Evolutionary conservation across 345 rosid genomes (phyloP).

Genomic region (Brassica carinata): DNA sequence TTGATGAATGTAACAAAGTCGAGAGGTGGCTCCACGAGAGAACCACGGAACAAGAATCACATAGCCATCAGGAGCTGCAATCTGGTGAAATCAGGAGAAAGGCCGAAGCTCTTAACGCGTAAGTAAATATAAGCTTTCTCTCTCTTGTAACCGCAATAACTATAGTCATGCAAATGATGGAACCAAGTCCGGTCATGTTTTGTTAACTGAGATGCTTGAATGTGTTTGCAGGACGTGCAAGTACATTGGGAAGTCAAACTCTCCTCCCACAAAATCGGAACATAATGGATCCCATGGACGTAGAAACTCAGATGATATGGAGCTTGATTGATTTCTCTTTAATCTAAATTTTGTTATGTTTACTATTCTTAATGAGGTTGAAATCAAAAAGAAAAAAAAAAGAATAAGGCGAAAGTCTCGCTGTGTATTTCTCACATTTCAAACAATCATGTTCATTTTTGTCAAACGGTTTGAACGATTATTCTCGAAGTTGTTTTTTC

Average conservation of each 20-base stretch:
- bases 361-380: neutral
- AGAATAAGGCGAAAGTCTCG: neutral
- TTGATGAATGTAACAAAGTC: conserved; percentile 61
- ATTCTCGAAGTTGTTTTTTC: neutral
- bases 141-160: neutral
- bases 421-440: neutral
- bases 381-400: neutral
- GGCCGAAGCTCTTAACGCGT: conserved; percentile 57
- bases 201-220: conserved; percentile 2
- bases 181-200: neutral
- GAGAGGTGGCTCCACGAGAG: conserved; percentile 74
- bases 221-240: conserved; percentile 45
- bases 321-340: conserved; percentile 32
- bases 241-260: conserved; percentile 43
- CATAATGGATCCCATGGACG: conserved; percentile 31
- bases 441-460: neutral
- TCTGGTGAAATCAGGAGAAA: conserved; percentile 64
- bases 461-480: neutral
- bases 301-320: conserved; percentile 40
- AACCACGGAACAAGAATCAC: conserved; percentile 51
- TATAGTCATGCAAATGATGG: neutral
- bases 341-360: conserved; percentile 12
- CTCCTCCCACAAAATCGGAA: conserved; percentile 31
- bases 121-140: conserved; percentile 37
- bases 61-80: conserved; percentile 57